These are phyloP conservation scores for Citrus sp. DNA, from an alignment of 345 rosid species.

Conservation along the genomic window DNA sequence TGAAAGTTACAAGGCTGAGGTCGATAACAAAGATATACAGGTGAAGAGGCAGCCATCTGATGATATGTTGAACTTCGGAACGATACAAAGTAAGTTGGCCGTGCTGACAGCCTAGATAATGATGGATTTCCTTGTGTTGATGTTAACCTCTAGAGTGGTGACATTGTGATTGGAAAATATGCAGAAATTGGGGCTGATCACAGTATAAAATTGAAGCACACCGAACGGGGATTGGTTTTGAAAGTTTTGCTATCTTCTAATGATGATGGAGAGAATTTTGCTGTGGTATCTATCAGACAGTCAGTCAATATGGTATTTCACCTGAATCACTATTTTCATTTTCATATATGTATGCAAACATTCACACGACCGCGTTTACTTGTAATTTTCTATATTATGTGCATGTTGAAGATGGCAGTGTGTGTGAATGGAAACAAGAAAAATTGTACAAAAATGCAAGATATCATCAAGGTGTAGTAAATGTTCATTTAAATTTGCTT, in stretches of 20 bases:
- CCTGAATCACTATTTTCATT: neutral
- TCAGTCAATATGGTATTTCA: conserved; percentile 11
- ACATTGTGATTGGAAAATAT: conserved; percentile 80
- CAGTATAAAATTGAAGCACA: conserved; percentile 82
- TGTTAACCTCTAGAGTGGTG: conserved; percentile 78
- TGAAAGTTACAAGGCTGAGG: conserved; percentile 91
- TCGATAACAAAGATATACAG: conserved; percentile 58
- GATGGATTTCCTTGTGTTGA: conserved; percentile 89
- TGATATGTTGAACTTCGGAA: conserved; percentile 62
- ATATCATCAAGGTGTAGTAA: neutral
- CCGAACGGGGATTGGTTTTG: conserved; percentile 88
- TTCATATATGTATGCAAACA: neutral
- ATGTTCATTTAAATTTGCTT: neutral
- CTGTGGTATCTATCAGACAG: conserved; percentile 87
- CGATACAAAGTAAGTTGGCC: conserved; percentile 63
- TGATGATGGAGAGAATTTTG: conserved; percentile 92
- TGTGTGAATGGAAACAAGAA: neutral
- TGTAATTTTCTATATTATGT: neutral
- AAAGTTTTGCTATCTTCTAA: conserved; percentile 84
- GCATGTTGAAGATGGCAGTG: neutral
- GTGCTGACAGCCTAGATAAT: conserved; percentile 86
- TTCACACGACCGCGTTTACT: neutral
- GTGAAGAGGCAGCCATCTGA: conserved; percentile 62
- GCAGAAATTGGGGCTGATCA: conserved; percentile 75
- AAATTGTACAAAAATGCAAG: neutral